phyloP scores from a whole-genome alignment of 805 yeast genomes.

The Kuraishia hungarica region DNA sequence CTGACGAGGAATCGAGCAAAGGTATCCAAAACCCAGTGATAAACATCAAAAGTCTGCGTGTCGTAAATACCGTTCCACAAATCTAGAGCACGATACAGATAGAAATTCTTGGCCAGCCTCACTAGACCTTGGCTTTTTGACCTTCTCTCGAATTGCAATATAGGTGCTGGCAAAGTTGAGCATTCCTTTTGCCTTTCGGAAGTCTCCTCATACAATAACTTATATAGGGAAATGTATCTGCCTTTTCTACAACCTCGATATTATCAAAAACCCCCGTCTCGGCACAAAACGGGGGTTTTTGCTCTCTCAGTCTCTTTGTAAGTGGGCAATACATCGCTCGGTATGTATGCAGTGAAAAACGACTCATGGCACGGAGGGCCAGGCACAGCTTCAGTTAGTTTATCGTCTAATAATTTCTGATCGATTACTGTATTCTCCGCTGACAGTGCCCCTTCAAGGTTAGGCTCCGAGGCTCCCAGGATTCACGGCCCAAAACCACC shows the following conservation, averaged over 20 bases:
- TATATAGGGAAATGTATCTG: background rate
- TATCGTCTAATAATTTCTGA: background rate
- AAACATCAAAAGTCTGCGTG: background rate
- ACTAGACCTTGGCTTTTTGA: background rate
- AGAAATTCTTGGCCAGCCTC: background rate
- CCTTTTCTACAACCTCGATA: background rate
- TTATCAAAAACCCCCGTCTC: background rate
- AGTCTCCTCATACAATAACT: background rate
- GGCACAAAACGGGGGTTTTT: background rate
- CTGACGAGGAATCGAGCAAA: background rate
- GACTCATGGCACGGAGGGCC: background rate
- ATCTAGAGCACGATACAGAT: background rate
- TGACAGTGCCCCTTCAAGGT: background rate
- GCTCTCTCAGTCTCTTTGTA: background rate
- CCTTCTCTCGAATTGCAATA: background rate
- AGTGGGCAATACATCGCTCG: background rate
- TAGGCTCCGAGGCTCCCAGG: no score
- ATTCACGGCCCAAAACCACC: background rate
- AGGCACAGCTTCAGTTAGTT: background rate
- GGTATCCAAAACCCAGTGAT: background rate
- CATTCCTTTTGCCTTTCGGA: background rate
- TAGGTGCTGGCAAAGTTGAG: background rate
- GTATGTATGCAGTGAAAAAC: background rate
- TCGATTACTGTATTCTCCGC: background rate
- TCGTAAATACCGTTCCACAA: background rate